These are phyloP conservation scores for Diaporthe destruens DNA, from an alignment of 2,329 filamentous ascomycete genomes.

Conservation along the genomic window DNA sequence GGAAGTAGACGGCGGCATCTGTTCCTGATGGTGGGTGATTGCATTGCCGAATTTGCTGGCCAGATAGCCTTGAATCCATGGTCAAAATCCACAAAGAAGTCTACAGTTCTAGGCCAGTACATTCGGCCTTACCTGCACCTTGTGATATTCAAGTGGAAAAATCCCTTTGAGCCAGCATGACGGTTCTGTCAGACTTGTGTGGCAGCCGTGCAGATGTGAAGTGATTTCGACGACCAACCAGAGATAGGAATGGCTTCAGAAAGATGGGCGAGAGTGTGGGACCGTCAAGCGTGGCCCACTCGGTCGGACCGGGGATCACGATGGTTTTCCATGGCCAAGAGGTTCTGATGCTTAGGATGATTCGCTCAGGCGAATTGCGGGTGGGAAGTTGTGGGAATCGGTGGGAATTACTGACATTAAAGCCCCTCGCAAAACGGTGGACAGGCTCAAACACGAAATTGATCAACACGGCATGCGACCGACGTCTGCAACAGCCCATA, in stretches of 20 bases:
- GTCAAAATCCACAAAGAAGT: background rate
- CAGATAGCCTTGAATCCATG: too few species aligned
- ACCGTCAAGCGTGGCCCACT: background rate
- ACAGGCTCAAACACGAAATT: constrained; percentile 26
- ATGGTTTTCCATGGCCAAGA: constrained; percentile 12
- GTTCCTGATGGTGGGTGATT: background rate
- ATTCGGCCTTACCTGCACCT: background rate
- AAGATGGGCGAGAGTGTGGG: background rate
- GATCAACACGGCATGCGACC: constrained; percentile 19
- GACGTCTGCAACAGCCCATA: background rate
- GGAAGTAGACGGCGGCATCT: background rate
- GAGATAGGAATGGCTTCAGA: background rate
- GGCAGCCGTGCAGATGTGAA: background rate
- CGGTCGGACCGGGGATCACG: constrained; percentile 13
- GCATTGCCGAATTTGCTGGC: background rate
- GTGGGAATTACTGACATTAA: constrained; percentile 24
- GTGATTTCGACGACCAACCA: background rate
- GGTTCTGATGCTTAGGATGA: background rate
- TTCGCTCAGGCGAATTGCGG: constrained; percentile 17
- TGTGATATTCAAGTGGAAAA: too few species aligned
- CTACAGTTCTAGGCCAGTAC: background rate
- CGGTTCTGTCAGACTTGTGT: too few species aligned
- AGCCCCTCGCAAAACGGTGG: constrained; percentile 15
- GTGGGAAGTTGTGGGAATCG: constrained; percentile 26
- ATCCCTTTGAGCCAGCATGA: too few species aligned